Evolutionary conservation across 768 basidiomycete genomes (phyloP).

Genomic region (Terana coerulea): DNA sequence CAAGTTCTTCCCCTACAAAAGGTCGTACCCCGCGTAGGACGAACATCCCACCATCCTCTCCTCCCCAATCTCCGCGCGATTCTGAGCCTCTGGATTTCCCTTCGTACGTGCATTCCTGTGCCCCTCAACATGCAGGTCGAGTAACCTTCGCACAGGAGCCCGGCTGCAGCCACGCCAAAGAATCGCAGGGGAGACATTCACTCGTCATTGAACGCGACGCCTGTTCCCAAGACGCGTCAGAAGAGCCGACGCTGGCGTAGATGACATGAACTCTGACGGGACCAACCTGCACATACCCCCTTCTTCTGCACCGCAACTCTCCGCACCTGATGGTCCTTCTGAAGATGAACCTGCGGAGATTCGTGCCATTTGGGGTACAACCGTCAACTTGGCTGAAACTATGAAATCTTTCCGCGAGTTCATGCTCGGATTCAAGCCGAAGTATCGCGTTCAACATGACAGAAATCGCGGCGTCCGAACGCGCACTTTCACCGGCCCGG

Average conservation of each 20-base stretch:
- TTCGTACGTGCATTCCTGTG: slow-evolving; percentile 42
- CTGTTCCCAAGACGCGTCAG: slow-evolving; percentile 40
- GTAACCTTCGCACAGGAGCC: slow-evolving; percentile 39
- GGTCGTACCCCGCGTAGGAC: slow-evolving; percentile 19
- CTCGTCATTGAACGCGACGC: slow-evolving; percentile 64
- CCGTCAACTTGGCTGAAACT: slow-evolving; percentile 85
- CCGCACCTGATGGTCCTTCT: slow-evolving; percentile 55
- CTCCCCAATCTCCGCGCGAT: slow-evolving; percentile 22
- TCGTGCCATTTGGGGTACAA: slow-evolving; percentile 96
- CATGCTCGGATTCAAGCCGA: slow-evolving; percentile 88
- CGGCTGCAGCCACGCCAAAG: slow-evolving; percentile 53
- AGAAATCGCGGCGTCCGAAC: slow-evolving; percentile 53
- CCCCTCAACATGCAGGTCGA: background rate
- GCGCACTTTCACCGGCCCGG: slow-evolving; percentile 49
- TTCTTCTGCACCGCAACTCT: slow-evolving; percentile 54
- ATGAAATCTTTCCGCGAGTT: slow-evolving; percentile 91
- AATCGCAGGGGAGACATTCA: slow-evolving; percentile 90
- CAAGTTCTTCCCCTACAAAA: slow-evolving; percentile 58
- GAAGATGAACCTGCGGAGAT: slow-evolving; percentile 84
- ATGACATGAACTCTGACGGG: slow-evolving; percentile 57
- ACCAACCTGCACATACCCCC: slow-evolving; percentile 51
- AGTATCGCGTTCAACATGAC: slow-evolving; percentile 77
- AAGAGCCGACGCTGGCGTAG: slow-evolving; percentile 31
- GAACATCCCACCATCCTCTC: slow-evolving; percentile 15
- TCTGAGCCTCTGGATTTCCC: slow-evolving; percentile 73